phyloP scores from a whole-genome alignment of 768 basidiomycete species.

The Psilocybe cubensis region DNA sequence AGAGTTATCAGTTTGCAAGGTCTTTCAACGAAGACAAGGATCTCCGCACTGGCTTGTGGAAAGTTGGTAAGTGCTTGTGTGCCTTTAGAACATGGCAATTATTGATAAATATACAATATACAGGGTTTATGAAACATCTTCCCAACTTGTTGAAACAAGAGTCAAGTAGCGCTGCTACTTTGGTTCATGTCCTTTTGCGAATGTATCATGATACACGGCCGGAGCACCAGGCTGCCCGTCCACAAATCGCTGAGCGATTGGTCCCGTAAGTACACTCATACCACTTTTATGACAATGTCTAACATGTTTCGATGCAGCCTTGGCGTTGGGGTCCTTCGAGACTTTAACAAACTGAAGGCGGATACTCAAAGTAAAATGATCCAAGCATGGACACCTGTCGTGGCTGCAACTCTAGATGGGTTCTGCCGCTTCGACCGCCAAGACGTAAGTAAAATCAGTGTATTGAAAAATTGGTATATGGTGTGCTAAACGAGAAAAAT shows the following conservation, averaged over 20 bases:
- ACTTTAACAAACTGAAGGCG: constrained; percentile 86
- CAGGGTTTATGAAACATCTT: constrained; percentile 99
- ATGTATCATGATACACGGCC: constrained; percentile 95
- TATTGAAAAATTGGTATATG: neutral
- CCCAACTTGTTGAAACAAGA: constrained; percentile 98
- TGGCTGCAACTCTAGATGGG: constrained; percentile 92
- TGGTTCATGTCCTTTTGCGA: constrained; percentile 87
- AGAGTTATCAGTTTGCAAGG: constrained; percentile 97
- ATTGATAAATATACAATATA: neutral
- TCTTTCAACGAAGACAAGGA: constrained; percentile 99
- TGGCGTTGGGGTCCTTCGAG: constrained; percentile 84
- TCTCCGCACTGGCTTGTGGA: constrained; percentile 95
- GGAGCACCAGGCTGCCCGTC: constrained; percentile 83
- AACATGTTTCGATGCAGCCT: constrained; percentile 52
- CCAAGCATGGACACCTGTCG: constrained; percentile 97
- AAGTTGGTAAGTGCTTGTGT: constrained; percentile 78
- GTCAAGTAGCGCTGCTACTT: constrained; percentile 93
- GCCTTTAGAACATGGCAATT: neutral
- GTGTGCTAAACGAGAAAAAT: constrained; percentile 8
- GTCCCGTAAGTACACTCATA: constrained; percentile 58
- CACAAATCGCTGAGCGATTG: constrained; percentile 76
- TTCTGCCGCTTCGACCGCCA: constrained; percentile 90
- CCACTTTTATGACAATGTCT: constrained; percentile 7
- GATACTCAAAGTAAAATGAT: constrained; percentile 97
- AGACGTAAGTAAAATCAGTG: constrained; percentile 72